A percentile compares a stretch with the other conserved stretches of the same genome.
These are phyloP conservation scores for Mucor saturninus DNA, from an alignment of 371 early-diverging fungal species.

Conservation along the genomic window DNA sequence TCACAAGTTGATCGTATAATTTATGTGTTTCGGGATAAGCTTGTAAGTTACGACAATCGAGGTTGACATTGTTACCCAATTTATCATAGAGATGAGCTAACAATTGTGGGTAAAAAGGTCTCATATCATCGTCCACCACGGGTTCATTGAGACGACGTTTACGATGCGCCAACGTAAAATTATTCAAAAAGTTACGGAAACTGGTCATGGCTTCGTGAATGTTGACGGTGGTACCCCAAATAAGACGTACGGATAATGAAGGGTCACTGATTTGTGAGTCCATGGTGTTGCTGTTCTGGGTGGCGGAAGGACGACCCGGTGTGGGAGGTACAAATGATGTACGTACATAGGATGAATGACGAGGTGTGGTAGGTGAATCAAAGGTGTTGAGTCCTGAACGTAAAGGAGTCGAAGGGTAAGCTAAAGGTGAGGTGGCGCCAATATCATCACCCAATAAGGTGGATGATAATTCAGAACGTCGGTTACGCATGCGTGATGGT, in stretches of 20 bases:
- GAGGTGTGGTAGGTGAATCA: slow-evolving; percentile 43
- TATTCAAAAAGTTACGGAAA: slow-evolving; percentile 90
- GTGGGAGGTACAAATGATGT: slow-evolving; percentile 41
- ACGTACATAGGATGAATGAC: slow-evolving; percentile 41
- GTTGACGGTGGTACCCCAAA: slow-evolving; percentile 99
- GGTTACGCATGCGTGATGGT: slow-evolving; percentile 34
- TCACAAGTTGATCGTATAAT: slow-evolving; percentile 86
- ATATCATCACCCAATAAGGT: slow-evolving; percentile 44
- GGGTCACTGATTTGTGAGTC: slow-evolving; percentile 54
- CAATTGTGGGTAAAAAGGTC: slow-evolving; percentile 75
- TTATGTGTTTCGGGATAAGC: slow-evolving; percentile 66
- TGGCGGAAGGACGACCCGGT: slow-evolving; percentile 12
- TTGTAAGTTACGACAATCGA: slow-evolving; percentile 89
- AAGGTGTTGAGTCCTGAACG: slow-evolving; percentile 25
- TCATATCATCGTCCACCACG: slow-evolving; percentile 54
- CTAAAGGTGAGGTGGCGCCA: slow-evolving; percentile 42
- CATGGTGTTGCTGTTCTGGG: neutral
- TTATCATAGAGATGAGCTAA: slow-evolving; percentile 61
- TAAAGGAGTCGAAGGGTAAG: slow-evolving; percentile 49
- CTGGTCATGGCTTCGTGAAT: slow-evolving; percentile 88
- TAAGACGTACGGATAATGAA: slow-evolving; percentile 63
- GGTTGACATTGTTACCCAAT: slow-evolving; percentile 73
- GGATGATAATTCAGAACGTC: slow-evolving; percentile 51
- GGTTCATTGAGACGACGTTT: slow-evolving; percentile 47
- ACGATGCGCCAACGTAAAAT: slow-evolving; percentile 74